phyloP scores from a whole-genome alignment of 495 filamentous ascomycete species.

The Hyaloscypha finlandica region DNA sequence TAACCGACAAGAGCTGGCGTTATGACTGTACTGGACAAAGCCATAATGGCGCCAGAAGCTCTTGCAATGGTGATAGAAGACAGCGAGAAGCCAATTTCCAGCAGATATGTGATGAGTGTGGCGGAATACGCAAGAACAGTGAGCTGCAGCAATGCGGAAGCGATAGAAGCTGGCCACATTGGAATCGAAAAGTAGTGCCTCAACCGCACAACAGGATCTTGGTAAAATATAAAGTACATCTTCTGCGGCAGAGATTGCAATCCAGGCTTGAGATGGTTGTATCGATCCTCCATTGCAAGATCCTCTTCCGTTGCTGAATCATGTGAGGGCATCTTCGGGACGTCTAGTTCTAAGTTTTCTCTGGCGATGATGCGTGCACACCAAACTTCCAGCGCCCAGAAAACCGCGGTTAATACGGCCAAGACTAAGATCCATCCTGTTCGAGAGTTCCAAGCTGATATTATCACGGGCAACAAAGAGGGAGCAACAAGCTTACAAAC shows the following conservation, averaged over 20 bases:
- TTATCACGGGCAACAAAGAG: slow-evolving; percentile 52
- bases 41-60: slow-evolving; percentile 51
- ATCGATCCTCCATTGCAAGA: slow-evolving; percentile 5
- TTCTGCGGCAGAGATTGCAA: slow-evolving; percentile 28
- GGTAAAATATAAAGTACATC: slow-evolving; percentile 37
- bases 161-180: slow-evolving; percentile 54
- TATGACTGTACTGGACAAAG: slow-evolving; percentile 46
- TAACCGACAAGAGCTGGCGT: slow-evolving; percentile 37
- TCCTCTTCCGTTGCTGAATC: slow-evolving; percentile 10
- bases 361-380: slow-evolving; percentile 37
- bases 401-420: slow-evolving; percentile 36
- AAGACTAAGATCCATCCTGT: slow-evolving; percentile 36
- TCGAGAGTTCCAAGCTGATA: slow-evolving; percentile 41
- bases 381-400: slow-evolving; percentile 36
- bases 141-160: slow-evolving; percentile 56
- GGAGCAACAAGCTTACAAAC: slow-evolving; percentile 68
- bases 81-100: slow-evolving; percentile 53
- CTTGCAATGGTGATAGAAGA: slow-evolving; percentile 54
- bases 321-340: slow-evolving; percentile 29
- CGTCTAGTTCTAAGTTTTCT: slow-evolving; percentile 34
- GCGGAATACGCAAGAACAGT: slow-evolving; percentile 59
- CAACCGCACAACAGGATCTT: slow-evolving; percentile 26
- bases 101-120: slow-evolving; percentile 60
- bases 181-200: slow-evolving; percentile 40
- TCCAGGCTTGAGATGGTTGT: slow-evolving; percentile 12